phyloP scores from a whole-genome alignment of 768 basidiomycete genomes.

The Pleurotus cornucopiae region DNA sequence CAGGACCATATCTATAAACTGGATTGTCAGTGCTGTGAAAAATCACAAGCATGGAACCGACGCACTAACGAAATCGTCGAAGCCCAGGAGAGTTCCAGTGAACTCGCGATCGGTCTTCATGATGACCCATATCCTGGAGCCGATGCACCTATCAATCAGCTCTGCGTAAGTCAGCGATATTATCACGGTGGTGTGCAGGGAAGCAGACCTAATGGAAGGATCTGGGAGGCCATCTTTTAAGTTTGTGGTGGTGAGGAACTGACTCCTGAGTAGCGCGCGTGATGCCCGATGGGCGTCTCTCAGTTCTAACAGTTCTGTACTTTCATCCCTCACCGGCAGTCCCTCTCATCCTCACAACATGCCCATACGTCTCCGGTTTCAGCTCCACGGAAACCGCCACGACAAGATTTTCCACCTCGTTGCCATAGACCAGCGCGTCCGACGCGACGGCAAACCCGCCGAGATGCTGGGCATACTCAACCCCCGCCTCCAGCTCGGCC shows the following conservation, averaged over 20 bases:
- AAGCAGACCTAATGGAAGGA: conserved; percentile 78
- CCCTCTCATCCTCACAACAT: conserved; percentile 33
- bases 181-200: neutral
- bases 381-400: conserved; percentile 75
- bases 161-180: conserved; percentile 40
- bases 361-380: conserved; percentile 82
- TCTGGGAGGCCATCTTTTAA: conserved; percentile 72
- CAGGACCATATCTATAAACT: conserved; percentile 75
- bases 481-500: conserved; percentile 51
- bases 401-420: conserved; percentile 81
- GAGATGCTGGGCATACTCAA: conserved; percentile 86
- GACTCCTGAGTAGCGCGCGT: no score
- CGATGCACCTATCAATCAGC: conserved; percentile 95
- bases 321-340: neutral
- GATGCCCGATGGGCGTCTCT: neutral
- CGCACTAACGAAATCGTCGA: conserved; percentile 99
- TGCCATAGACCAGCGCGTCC: conserved; percentile 65
- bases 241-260: no score
- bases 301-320: conserved; percentile 21
- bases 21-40: neutral
- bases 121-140: conserved; percentile 95
- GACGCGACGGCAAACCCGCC: conserved; percentile 81
- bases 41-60: conserved; percentile 21
- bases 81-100: conserved; percentile 89
- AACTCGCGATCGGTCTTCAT: conserved; percentile 99